Conservation (phyloP, 441 rosid species). For the Metrosideros polymorpha region DNA sequence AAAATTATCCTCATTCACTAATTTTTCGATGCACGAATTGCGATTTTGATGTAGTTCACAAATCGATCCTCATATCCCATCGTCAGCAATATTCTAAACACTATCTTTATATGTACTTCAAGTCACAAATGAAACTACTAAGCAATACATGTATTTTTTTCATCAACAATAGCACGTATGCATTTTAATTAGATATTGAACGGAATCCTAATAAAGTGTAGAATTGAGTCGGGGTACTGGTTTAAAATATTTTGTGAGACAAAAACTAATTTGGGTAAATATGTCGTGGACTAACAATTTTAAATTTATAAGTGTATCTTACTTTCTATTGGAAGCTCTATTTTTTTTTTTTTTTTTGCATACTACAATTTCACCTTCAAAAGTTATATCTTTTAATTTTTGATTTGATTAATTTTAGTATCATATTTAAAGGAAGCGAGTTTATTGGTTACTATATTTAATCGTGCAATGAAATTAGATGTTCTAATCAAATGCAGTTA, state of each 20-base stretch:
- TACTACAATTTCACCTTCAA: neutral
- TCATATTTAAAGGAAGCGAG: neutral
- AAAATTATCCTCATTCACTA: neutral
- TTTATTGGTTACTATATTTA: neutral
- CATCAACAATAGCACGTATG: neutral
- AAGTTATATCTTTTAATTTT: neutral
- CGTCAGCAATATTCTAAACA: neutral
- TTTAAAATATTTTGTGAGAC: neutral
- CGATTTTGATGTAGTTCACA: neutral
- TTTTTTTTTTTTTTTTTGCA: neutral
- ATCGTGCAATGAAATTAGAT: neutral
- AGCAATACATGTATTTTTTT: neutral
- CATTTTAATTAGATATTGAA: neutral
- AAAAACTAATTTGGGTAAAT: neutral
- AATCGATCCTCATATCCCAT: neutral
- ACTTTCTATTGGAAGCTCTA: neutral
- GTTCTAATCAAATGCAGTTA: neutral
- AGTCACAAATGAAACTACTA: neutral
- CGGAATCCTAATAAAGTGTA: neutral
- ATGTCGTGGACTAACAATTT: neutral
- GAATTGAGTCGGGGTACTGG: neutral
- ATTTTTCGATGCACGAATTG: neutral
- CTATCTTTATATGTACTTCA: neutral
- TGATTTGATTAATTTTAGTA: neutral
- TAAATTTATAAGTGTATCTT: neutral